These are phyloP conservation scores for Aspergillus texensis DNA, from an alignment of 2,329 filamentous ascomycete genomes.

Conservation along the genomic window DNA sequence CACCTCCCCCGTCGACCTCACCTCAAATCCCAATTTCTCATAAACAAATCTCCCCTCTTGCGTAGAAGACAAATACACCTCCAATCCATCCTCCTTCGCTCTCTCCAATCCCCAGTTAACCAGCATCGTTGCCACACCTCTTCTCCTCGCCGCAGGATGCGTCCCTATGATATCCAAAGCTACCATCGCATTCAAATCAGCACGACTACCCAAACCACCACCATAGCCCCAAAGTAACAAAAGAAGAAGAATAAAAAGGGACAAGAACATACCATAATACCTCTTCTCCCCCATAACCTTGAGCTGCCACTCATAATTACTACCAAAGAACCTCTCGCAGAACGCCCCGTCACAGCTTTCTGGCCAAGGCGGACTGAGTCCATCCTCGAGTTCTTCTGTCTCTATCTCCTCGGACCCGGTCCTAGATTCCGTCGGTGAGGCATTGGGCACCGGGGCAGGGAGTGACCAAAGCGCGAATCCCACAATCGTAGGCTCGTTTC, in stretches of 20 bases:
- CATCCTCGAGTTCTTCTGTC: neutral
- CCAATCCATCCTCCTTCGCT: constrained; percentile 37
- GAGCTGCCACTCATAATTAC: constrained; percentile 19
- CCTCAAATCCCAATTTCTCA: constrained; percentile 41
- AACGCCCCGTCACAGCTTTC: constrained; percentile 20
- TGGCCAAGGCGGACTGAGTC: constrained; percentile 15
- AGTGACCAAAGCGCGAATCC: constrained; percentile 32
- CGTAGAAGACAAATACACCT: constrained; percentile 41
- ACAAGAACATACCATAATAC: constrained; percentile 29
- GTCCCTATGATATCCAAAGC: constrained; percentile 31
- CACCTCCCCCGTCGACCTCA: constrained; percentile 13
- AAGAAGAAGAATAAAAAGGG: neutral
- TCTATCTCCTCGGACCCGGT: neutral
- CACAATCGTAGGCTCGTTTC: constrained; percentile 7
- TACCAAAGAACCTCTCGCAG: constrained; percentile 25
- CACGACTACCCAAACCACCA: neutral
- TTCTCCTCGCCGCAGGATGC: constrained; percentile 25
- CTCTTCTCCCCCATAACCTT: constrained; percentile 21
- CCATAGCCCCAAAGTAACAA: neutral
- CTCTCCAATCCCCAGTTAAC: constrained; percentile 41
- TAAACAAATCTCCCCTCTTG: constrained; percentile 40
- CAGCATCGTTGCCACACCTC: constrained; percentile 30
- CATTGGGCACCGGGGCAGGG: constrained; percentile 8
- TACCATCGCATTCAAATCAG: constrained; percentile 2
- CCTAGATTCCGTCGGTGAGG: neutral